phyloP scores from a whole-genome alignment of 768 basidiomycete species.

The Podaxis sp. region DNA sequence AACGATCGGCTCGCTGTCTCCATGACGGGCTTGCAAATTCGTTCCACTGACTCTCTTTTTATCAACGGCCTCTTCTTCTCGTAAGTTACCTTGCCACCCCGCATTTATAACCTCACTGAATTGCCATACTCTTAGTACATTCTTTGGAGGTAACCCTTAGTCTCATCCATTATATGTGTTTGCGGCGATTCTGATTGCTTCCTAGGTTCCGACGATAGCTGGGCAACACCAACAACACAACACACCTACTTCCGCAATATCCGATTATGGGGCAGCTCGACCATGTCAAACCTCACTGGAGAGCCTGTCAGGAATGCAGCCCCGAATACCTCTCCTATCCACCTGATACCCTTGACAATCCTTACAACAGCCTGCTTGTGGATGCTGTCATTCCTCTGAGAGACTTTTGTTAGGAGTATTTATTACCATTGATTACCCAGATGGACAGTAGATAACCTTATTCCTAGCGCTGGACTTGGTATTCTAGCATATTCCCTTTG shows the following conservation, averaged over 20 bases:
- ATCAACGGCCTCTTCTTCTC: slow-evolving; percentile 80
- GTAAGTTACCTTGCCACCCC: slow-evolving; percentile 35
- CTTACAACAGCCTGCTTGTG: not conserved
- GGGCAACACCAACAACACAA: slow-evolving; percentile 68
- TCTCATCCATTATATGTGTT: not conserved
- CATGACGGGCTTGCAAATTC: slow-evolving; percentile 64
- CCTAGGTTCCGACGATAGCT: slow-evolving; percentile 61
- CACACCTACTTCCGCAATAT: slow-evolving; percentile 81
- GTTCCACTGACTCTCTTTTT: slow-evolving; percentile 48
- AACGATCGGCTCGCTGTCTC: slow-evolving; percentile 65
- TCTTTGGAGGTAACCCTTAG: slow-evolving; percentile 69
- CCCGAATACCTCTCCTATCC: not conserved
- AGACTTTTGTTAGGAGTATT: not conserved
- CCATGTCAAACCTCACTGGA: slow-evolving; percentile 48
- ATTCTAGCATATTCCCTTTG: no score
- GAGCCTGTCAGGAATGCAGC: slow-evolving; percentile 27
- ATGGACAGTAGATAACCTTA: not conserved
- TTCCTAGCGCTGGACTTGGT: no score
- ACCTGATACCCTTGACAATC: slow-evolving; percentile 2
- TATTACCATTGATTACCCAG: not conserved
- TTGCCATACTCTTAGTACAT: slow-evolving; percentile 48
- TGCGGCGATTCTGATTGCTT: slow-evolving; percentile 11
- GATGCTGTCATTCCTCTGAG: not conserved
- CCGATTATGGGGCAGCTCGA: slow-evolving; percentile 56
- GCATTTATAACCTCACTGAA: not conserved